Base-by-base conservation (phyloP, 2,329 filamentous ascomycete genomes). In the Alternaria atra region DNA sequence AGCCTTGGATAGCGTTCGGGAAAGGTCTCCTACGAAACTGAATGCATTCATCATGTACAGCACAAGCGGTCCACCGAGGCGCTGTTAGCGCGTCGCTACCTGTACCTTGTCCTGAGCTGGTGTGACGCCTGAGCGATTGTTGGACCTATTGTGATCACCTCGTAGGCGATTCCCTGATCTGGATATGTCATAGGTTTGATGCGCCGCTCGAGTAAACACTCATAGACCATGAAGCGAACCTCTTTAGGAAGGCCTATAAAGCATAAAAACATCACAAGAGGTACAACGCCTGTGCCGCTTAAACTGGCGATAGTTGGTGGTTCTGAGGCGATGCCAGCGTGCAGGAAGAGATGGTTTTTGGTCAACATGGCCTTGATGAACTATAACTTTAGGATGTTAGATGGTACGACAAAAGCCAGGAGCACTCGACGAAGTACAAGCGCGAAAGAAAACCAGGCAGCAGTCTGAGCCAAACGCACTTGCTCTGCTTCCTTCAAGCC, bases 211-310 rank as follows among this genome's bases (percentile, higher is more conserved):
- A 46, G 42, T 29, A 46, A n/a, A 6, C 30, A 27, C 30, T 53
- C 51, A 34, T 43, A 53, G 37, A 53, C 15, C 51, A 53, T n/a
- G 37, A 42, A 42, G 2, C 51, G 37, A 13, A 53, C 9, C 15
- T 53, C 51, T 43, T 25, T 53, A 10, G 37, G 39, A 20, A 34
- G 39, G 29, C 34, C 25, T 12, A 53, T 39, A n/a, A 43, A 53
- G 13, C 29, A 27, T 23, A 30, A 32, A 20, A 34, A 46, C 25
- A 25, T 46, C 6, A 15, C 25, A n/a, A 46, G 25, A 29, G 42
- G 25, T 17, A 1, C n/a, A 46, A 15, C 25, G 9, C 30, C 15
- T 9, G 42, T 27, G 42, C 30, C 25, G 25, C 10, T 27, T 46
- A 15, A 12, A 29, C 30, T 29, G 25, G 20, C 42, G 13, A 29